These are phyloP conservation scores for Hyphodiscus hymeniophilus DNA, from an alignment of 495 filamentous ascomycete species.

Conservation along the genomic window DNA sequence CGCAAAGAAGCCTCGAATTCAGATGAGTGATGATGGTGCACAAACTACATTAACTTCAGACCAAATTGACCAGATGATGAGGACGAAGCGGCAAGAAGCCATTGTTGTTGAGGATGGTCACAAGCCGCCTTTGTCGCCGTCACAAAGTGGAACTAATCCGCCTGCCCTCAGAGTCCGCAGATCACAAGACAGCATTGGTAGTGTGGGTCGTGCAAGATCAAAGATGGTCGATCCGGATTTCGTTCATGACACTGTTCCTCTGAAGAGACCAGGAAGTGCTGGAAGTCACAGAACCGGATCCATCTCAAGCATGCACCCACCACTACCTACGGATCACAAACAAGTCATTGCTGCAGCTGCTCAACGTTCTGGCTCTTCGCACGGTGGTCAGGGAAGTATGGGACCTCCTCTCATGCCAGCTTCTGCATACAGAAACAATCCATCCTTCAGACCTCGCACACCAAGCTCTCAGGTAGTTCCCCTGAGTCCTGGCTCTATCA, in stretches of 20 bases:
- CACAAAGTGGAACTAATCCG: conserved; percentile 23
- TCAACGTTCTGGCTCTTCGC: conserved; percentile 38
- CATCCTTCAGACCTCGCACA: conserved; percentile 57
- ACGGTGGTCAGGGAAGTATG: conserved; percentile 53
- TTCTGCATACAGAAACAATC: conserved; percentile 55
- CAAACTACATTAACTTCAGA: conserved; percentile 70
- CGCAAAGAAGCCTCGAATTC: conserved; percentile 25
- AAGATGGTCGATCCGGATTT: conserved; percentile 16
- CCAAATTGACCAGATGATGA: conserved; percentile 59
- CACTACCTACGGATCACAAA: conserved; percentile 73
- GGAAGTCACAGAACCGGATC: conserved; percentile 13
- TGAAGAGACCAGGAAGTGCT: conserved; percentile 19
- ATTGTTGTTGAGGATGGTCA: conserved; percentile 29
- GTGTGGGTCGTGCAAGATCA: conserved; percentile 19
- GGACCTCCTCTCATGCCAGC: conserved; percentile 79
- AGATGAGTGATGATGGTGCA: conserved; percentile 55
- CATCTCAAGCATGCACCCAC: conserved; percentile 45
- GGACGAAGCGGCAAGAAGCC: conserved; percentile 26
- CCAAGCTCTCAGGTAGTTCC: conserved; percentile 36
- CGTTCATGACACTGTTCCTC: conserved; percentile 9
- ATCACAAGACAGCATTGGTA: conserved; percentile 33
- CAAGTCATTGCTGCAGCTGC: conserved; percentile 76
- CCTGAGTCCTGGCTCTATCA: conserved; percentile 28
- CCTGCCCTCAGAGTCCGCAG: conserved; percentile 20
- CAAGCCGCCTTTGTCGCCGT: conserved; percentile 25